A percentile compares a stretch with the other conserved stretches of the same genome.
These are phyloP conservation scores for Theobroma cacao DNA, from an alignment of 345 rosid genomes.

Conservation along the genomic window DNA sequence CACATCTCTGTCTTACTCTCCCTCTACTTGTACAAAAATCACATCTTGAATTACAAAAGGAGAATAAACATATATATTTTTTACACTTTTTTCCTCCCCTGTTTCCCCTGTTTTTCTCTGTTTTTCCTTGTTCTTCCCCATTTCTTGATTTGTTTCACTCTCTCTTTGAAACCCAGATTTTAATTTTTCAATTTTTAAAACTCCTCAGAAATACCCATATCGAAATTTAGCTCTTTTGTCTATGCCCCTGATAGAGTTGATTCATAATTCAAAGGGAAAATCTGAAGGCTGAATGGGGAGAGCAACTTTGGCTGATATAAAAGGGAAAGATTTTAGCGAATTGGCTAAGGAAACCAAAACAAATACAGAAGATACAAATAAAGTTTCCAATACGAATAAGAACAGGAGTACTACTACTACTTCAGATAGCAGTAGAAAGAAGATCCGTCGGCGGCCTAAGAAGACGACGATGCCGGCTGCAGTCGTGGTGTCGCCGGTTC, in stretches of 20 bases:
- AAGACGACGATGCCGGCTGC: constrained; percentile 17
- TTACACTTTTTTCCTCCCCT: background rate
- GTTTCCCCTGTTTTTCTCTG: constrained; percentile 1
- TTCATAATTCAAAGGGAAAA: background rate
- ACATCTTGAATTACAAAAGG: background rate
- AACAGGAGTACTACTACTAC: constrained; percentile 7
- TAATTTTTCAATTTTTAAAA: background rate
- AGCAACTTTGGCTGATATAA: constrained; percentile 34
- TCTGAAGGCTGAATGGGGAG: constrained; percentile 54
- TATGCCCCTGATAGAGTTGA: background rate
- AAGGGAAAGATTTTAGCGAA: constrained; percentile 38
- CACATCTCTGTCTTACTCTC: constrained; percentile 13
- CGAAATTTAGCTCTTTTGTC: constrained; percentile 4
- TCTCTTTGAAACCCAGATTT: constrained; percentile 12
- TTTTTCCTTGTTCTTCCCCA: background rate
- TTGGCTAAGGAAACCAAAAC: constrained; percentile 29
- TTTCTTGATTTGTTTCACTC: background rate
- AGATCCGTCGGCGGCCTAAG: constrained; percentile 30
- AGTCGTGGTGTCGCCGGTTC: constrained; percentile 37
- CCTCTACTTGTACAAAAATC: background rate
- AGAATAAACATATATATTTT: background rate
- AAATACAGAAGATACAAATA: constrained; percentile 11
- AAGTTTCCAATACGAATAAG: constrained; percentile 12
- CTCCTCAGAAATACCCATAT: constrained; percentile 6
- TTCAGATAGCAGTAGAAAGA: constrained; percentile 31